Conservation (phyloP, 352 stramenopile genomes). For the Globisporangium canariense region DNA sequence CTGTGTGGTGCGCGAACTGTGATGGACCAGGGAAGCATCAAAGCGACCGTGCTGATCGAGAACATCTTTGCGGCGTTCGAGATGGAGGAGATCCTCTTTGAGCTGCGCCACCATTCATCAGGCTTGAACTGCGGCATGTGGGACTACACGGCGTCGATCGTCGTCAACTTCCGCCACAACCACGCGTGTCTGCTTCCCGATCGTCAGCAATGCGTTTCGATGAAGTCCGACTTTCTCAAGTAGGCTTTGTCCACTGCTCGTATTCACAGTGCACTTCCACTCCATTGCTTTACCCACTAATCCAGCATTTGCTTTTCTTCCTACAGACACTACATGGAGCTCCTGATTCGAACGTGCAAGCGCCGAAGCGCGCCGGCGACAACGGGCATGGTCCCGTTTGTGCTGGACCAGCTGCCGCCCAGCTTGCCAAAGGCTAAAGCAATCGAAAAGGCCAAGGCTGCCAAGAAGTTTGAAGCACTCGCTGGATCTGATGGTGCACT, state of each 20-base stretch:
- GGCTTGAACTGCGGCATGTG: slow-evolving; percentile 97
- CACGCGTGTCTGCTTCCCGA: slow-evolving; percentile 89
- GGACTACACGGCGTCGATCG: slow-evolving; percentile 96
- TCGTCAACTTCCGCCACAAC: slow-evolving; percentile 90
- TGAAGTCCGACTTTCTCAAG: slow-evolving; percentile 63
- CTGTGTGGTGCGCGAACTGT: background rate
- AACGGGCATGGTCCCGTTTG: slow-evolving; percentile 95
- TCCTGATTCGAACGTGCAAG: slow-evolving; percentile 93
- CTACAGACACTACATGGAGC: slow-evolving; percentile 86
- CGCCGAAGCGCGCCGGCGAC: slow-evolving; percentile 91
- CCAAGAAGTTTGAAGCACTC: slow-evolving; percentile 85
- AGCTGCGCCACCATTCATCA: slow-evolving; percentile 92
- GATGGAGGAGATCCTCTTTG: slow-evolving; percentile 96
- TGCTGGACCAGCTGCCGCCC: slow-evolving; percentile 88
- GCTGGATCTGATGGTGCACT: slow-evolving; percentile 93
- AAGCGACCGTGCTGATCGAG: slow-evolving; percentile 93
- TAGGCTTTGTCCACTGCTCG: slow-evolving; percentile 10
- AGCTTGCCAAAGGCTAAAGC: slow-evolving; percentile 53
- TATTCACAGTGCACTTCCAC: background rate
- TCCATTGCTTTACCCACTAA: background rate
- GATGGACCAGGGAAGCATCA: slow-evolving; percentile 55
- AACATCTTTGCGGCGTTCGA: slow-evolving; percentile 96
- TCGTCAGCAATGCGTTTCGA: slow-evolving; percentile 75
- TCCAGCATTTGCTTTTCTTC: background rate
- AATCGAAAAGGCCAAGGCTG: slow-evolving; percentile 75